A percentile compares a stretch with the other conserved stretches of the same genome.
These are phyloP conservation scores for Mortierella sp. DNA, from an alignment of 371 early-diverging fungal species.

Conservation along the genomic window DNA sequence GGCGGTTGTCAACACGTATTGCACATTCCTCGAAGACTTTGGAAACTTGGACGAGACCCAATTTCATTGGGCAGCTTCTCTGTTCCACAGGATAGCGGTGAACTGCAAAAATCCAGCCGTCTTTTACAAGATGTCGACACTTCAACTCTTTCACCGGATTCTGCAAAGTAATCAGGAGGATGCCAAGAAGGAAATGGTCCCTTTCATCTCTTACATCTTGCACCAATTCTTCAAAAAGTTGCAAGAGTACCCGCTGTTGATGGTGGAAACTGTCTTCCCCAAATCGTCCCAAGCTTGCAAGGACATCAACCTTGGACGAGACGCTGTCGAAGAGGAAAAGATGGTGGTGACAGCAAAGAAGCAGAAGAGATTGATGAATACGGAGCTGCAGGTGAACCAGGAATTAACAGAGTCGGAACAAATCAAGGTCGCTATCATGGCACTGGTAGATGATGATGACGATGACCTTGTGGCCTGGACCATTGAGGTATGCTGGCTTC, in stretches of 20 bases:
- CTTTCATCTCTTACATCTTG: slow-evolving; percentile 63
- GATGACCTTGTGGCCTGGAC: slow-evolving; percentile 40
- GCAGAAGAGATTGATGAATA: slow-evolving; percentile 36
- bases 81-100: slow-evolving; percentile 79
- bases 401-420: slow-evolving; percentile 23
- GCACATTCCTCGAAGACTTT: slow-evolving; percentile 61
- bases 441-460: slow-evolving; percentile 33
- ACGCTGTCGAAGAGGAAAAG: slow-evolving; percentile 19
- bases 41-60: slow-evolving; percentile 58
- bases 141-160: slow-evolving; percentile 74
- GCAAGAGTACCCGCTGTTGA: slow-evolving; percentile 64
- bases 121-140: slow-evolving; percentile 67
- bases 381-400: slow-evolving; percentile 30
- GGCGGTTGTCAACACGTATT: slow-evolving; percentile 64
- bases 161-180: slow-evolving; percentile 48
- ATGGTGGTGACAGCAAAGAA: slow-evolving; percentile 11
- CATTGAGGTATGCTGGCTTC: slow-evolving; percentile 14
- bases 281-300: slow-evolving; percentile 20
- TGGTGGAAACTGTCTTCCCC: slow-evolving; percentile 62
- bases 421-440: slow-evolving; percentile 38
- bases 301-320: slow-evolving; percentile 45
- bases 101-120: slow-evolving; percentile 64
- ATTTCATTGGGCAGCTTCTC: slow-evolving; percentile 62
- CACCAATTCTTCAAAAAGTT: slow-evolving; percentile 67
- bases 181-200: slow-evolving; percentile 58